phyloP scores from a whole-genome alignment of 2,329 filamentous ascomycete species.

The Pezicula rhizophila region DNA sequence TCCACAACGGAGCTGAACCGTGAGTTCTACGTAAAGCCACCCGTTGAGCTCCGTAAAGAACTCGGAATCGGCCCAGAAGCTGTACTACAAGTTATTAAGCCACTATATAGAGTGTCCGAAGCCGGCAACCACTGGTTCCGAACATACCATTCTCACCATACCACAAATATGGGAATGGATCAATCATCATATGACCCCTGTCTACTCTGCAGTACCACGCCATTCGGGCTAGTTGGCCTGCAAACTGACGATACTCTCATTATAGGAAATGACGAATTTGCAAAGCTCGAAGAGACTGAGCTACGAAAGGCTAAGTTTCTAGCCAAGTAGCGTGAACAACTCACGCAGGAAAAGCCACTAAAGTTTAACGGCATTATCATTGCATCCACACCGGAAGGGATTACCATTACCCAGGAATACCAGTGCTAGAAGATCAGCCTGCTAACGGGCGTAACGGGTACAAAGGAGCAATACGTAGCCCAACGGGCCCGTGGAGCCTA shows the following conservation, averaged over 20 bases:
- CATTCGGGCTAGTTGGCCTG: slow-evolving; percentile 6
- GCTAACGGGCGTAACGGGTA: no score
- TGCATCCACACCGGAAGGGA: no score
- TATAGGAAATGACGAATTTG: slow-evolving; percentile 2
- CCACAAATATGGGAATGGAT: slow-evolving; percentile 2
- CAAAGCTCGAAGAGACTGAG: slow-evolving; percentile 1
- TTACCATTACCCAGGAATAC: no score
- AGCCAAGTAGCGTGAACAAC: slow-evolving; percentile 2
- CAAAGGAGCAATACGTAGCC: no score
- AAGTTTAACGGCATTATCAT: neutral
- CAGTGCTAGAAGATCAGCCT: no score
- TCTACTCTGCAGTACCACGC: neutral
- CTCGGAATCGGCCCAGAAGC: neutral
- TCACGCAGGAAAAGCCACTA: neutral
- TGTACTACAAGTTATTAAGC: slow-evolving; percentile 3
- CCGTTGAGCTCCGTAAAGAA: neutral
- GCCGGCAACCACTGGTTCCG: slow-evolving; percentile 8
- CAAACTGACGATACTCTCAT: slow-evolving; percentile 10
- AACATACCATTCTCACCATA: slow-evolving; percentile 8
- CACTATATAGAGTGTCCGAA: slow-evolving; percentile 9
- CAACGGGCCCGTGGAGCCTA: no score
- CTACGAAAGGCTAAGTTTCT: slow-evolving; percentile 6
- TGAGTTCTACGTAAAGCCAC: slow-evolving; percentile 6
- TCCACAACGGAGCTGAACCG: slow-evolving; percentile 4
- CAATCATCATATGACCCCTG: slow-evolving; percentile 5